phyloP scores from a whole-genome alignment of 345 rosid genomes.

The Diplotaxis tenuifolia region DNA sequence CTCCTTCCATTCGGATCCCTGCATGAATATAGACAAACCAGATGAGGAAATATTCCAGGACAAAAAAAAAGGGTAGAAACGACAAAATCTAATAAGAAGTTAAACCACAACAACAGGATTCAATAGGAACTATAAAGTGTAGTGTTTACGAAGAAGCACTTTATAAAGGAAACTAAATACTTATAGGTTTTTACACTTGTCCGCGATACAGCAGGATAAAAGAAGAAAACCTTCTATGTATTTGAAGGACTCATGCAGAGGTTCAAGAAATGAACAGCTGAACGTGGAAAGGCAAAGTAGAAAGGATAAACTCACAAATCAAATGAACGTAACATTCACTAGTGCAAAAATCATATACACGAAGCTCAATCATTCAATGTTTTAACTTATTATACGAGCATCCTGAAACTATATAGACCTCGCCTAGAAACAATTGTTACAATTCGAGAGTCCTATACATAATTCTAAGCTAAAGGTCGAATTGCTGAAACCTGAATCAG shows the following conservation, averaged over 20 bases:
- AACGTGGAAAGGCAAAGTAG: neutral
- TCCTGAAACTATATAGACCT: neutral
- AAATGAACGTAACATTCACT: neutral
- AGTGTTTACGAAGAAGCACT: neutral
- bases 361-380: neutral
- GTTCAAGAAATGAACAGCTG: neutral
- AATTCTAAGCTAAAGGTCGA: neutral
- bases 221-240: neutral
- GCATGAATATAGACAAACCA: slow-evolving; percentile 19
- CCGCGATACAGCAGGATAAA: neutral
- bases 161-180: neutral
- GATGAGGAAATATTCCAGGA: neutral
- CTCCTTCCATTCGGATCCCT: slow-evolving; percentile 98
- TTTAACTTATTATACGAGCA: neutral
- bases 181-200: neutral
- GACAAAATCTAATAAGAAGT: neutral
- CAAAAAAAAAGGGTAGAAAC: neutral
- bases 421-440: neutral
- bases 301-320: neutral
- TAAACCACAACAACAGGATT: neutral
- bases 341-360: neutral
- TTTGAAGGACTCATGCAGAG: neutral
- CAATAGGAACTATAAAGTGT: neutral
- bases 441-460: too few species aligned
- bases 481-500: slow-evolving; percentile 7